Conservation (phyloP, 805 yeast genomes). For the Groenewaldozyma tartarivorans region DNA sequence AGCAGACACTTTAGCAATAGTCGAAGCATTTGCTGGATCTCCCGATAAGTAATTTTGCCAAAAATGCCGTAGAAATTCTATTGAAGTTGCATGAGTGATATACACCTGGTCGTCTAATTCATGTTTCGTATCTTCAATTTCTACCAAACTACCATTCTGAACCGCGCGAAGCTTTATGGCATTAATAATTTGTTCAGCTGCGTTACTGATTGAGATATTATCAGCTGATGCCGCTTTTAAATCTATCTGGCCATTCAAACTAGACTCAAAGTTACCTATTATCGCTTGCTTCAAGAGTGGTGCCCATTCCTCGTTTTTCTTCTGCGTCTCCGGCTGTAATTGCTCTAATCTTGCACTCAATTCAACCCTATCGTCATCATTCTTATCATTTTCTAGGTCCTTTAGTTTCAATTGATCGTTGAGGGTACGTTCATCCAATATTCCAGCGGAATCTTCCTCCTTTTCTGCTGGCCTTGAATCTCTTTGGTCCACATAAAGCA, state of each 20-base stretch:
- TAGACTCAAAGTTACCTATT: neutral
- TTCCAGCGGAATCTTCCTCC: constrained; percentile 3
- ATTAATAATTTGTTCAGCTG: constrained; percentile 10
- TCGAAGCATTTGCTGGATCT: constrained; percentile 33
- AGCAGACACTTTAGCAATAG: constrained; percentile 38
- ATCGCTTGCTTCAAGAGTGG: neutral
- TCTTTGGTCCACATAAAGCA: constrained; percentile 36
- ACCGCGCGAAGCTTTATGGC: constrained; percentile 12
- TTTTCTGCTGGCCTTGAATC: neutral
- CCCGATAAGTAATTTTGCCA: constrained; percentile 35
- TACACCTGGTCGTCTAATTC: constrained; percentile 42
- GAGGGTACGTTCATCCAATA: constrained; percentile 14
- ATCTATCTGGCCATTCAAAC: constrained; percentile 2
- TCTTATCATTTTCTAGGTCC: constrained; percentile 18
- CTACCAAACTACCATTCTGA: constrained; percentile 9
- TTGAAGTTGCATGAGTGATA: constrained; percentile 59
- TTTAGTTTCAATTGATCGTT: constrained; percentile 19
- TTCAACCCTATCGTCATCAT: constrained; percentile 7
- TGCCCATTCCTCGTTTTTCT: too few relatives aligned
- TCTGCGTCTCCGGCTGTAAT: neutral
- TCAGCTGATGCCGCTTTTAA: constrained; percentile 8
- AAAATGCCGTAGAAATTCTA: constrained; percentile 68
- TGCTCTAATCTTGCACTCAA: constrained; percentile 2
- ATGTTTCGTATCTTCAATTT: constrained; percentile 19
- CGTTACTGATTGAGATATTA: constrained; percentile 8